These are phyloP conservation scores for Ajuga chamaepitys DNA, from an alignment of 257 asterid genomes.

Conservation along the genomic window DNA sequence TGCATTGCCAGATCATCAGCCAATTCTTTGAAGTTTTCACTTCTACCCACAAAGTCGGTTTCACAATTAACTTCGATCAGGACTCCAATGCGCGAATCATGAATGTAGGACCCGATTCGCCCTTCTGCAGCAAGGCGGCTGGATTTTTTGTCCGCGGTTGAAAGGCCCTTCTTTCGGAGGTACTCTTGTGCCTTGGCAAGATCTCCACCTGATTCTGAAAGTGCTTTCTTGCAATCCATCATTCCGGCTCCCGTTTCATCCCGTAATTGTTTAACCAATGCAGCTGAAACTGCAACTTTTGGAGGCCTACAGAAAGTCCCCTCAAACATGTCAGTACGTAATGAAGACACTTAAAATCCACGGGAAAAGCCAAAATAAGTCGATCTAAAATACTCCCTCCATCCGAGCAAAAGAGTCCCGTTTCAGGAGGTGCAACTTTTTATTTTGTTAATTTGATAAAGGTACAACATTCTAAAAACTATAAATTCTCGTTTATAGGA, in stretches of 20 bases:
- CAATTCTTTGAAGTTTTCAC: slow-evolving; percentile 62
- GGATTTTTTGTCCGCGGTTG: slow-evolving; percentile 92
- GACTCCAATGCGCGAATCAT: slow-evolving; percentile 91
- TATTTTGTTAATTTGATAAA: no score
- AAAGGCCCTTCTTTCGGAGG: slow-evolving; percentile 88
- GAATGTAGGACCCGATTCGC: slow-evolving; percentile 82
- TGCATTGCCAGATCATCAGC: slow-evolving; percentile 95
- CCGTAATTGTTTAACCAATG: slow-evolving; percentile 80
- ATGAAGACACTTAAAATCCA: no score
- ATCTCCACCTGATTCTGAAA: slow-evolving; percentile 82
- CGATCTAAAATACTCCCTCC: no score
- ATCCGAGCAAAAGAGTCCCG: no score
- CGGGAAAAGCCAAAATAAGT: no score
- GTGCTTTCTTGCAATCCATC: slow-evolving; percentile 99
- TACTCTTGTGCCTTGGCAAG: slow-evolving; percentile 86
- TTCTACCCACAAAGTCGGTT: slow-evolving; percentile 92
- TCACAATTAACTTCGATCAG: slow-evolving; percentile 95
- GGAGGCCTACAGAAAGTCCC: slow-evolving; percentile 47
- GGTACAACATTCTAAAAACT: no score
- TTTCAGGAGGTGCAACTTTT: no score
- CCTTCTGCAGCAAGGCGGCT: slow-evolving; percentile 95
- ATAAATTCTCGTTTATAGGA: no score
- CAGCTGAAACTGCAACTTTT: slow-evolving; percentile 54
- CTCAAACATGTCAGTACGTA: not conserved
- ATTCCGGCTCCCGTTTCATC: slow-evolving; percentile 98